A percentile compares a stretch with the other conserved stretches of the same genome.
These are phyloP conservation scores for Echites panduratus DNA, from an alignment of 257 asterid genomes.

Conservation along the genomic window DNA sequence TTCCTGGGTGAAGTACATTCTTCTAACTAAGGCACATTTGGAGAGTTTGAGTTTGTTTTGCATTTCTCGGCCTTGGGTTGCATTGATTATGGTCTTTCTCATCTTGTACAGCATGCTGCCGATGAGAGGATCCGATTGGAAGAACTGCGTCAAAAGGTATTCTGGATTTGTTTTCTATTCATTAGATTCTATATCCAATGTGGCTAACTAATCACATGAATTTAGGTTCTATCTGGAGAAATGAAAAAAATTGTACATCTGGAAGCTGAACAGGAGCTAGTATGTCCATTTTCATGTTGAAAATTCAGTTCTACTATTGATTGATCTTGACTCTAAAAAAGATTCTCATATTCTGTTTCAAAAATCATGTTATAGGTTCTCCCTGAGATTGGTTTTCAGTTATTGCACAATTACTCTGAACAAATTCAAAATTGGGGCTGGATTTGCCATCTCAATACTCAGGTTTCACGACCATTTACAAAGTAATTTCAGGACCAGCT, in stretches of 20 bases:
- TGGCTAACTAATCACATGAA: slow-evolving; percentile 20
- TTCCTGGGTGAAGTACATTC: neutral
- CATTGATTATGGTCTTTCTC: slow-evolving; percentile 21
- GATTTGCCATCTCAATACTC: slow-evolving; percentile 73
- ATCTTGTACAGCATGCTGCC: slow-evolving; percentile 83
- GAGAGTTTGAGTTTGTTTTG: slow-evolving; percentile 12
- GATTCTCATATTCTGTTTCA: slow-evolving; percentile 19
- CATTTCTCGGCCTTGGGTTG: slow-evolving; percentile 12
- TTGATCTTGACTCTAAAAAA: neutral
- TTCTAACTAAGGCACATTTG: slow-evolving; percentile 1
- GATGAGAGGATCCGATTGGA: slow-evolving; percentile 96
- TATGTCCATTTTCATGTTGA: slow-evolving; percentile 25
- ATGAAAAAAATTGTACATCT: slow-evolving; percentile 60
- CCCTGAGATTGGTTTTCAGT: slow-evolving; percentile 88
- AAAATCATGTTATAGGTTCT: slow-evolving; percentile 43
- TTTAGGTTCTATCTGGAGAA: slow-evolving; percentile 81
- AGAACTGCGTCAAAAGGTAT: slow-evolving; percentile 82
- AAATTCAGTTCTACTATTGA: neutral
- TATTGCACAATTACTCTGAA: slow-evolving; percentile 70
- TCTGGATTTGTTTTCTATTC: slow-evolving; percentile 14
- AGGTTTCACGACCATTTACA: slow-evolving; percentile 55
- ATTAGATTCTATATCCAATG: slow-evolving; percentile 9
- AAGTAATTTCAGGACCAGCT: slow-evolving; percentile 37
- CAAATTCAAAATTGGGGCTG: slow-evolving; percentile 89
- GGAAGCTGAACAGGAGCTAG: slow-evolving; percentile 74